Evolutionary conservation across 257 asterid species (phyloP), one percentile per base, ranked within the genome.

Genomic region (Knoxia roxburghii): DNA sequence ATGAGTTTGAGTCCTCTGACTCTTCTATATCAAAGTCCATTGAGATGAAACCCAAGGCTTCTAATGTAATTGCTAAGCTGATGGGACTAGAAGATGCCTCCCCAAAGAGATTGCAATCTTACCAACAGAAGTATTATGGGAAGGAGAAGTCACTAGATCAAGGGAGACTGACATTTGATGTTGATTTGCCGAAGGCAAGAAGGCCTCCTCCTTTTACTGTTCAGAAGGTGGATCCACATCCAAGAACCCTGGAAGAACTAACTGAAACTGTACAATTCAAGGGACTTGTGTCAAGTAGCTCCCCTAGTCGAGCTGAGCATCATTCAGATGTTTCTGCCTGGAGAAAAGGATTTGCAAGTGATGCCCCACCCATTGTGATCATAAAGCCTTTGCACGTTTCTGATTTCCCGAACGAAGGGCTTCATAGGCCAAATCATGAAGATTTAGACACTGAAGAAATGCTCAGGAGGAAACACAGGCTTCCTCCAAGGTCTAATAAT

Each of bases 71-170:
- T 32, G 96, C 95, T 52, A 84, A 74, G 86, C 89, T 89, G 56
- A 89, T 89, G 96, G 96, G 96, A 39, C 60, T 89, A 56, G 95
- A 85, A 54, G 87, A 78, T 63, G 56, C 61, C 64, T 78, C 88
- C 8, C 43, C 78, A 10, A 76, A 69, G 53, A 72, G 67, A 0
- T 54, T 39, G 49, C 63, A 69, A 14, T 66, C 60, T 2, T 39
- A 70, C 14, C 55, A 30, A 23, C 64, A 62, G 43, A 67, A 54
- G 21, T 61, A 53, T 60, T 23, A 41, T 32, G 82, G 61, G 78
- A 77, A 67, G 62, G 78, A 76, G 24, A 73, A 61, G 70, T 15
- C 72, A 43, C 54, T 70, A 12, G 72, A 67, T 46, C 63, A 57
- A 60, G 76, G 73, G 64, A 73, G 76, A 43, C 72, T 71, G 52